Evolutionary conservation across 2,329 filamentous ascomycete species (phyloP).

Genomic region (Dothistroma pini): DNA sequence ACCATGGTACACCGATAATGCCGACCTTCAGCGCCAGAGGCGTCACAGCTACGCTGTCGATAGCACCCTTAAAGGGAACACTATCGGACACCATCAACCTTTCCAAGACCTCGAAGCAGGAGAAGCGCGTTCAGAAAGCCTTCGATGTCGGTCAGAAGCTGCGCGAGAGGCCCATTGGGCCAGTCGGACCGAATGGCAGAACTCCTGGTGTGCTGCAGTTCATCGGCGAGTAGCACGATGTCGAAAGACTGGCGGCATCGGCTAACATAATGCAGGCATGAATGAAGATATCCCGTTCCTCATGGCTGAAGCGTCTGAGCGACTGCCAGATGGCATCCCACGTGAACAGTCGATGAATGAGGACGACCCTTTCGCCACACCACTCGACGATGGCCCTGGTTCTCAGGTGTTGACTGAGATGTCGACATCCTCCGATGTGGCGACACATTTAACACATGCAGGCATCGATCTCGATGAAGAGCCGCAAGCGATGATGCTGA

Average conservation of each 20-base stretch:
- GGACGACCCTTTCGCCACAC: background rate
- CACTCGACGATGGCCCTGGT: background rate
- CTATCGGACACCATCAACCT: constrained; percentile 21
- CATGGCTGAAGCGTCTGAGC: constrained; percentile 31
- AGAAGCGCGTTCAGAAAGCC: constrained; percentile 19
- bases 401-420: background rate
- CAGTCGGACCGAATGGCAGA: constrained; percentile 19
- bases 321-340: background rate
- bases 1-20: constrained; percentile 21
- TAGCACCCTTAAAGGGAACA: constrained; percentile 22
- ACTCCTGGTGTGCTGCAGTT: constrained; percentile 28
- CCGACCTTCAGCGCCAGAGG: constrained; percentile 31
- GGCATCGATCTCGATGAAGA: background rate
- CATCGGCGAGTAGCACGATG: constrained; percentile 23
- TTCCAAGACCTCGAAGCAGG: constrained; percentile 16
- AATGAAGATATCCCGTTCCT: constrained; percentile 32
- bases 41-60: constrained; percentile 27
- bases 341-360: background rate
- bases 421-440: background rate
- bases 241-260: background rate
- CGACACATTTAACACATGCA: background rate
- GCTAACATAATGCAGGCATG: background rate
- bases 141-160: constrained; percentile 22
- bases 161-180: constrained; percentile 18
- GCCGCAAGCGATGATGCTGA: constrained; percentile 13